Conservation (phyloP, 2,329 filamentous ascomycete genomes). For the Botryotinia globosa region DNA sequence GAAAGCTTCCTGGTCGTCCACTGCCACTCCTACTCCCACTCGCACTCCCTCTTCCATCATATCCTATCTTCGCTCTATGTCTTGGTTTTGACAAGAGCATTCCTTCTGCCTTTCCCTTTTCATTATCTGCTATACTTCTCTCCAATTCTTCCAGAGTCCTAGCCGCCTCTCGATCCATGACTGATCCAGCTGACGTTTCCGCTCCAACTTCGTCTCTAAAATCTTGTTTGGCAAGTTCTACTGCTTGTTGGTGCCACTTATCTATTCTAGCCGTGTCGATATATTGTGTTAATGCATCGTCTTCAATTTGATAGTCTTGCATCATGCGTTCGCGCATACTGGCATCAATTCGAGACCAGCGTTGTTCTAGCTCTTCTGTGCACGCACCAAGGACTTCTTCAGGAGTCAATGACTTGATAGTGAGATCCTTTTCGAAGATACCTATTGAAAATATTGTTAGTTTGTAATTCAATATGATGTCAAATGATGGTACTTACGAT, state of each 20-base stretch:
- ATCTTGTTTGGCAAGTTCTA: constrained; percentile 41
- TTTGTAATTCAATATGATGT: constrained; percentile 34
- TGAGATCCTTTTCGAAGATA: constrained; percentile 42
- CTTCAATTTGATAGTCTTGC: constrained; percentile 71
- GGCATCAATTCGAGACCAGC: constrained; percentile 58
- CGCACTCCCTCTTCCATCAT: constrained; percentile 27
- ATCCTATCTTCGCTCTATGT: constrained; percentile 26
- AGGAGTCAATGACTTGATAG: constrained; percentile 49
- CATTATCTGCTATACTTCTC: constrained; percentile 32
- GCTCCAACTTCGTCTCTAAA: constrained; percentile 39
- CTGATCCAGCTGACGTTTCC: constrained; percentile 31
- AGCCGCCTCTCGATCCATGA: constrained; percentile 27
- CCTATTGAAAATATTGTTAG: constrained; percentile 32
- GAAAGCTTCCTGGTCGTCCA: constrained; percentile 21
- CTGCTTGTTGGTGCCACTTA: constrained; percentile 58
- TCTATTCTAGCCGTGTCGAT: constrained; percentile 67
- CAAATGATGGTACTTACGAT: constrained; percentile 48
- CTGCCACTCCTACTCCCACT: constrained; percentile 22
- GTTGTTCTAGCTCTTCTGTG: constrained; percentile 58
- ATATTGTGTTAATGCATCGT: constrained; percentile 60
- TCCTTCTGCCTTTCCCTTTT: constrained; percentile 32
- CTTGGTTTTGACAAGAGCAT: constrained; percentile 30
- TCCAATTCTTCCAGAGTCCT: constrained; percentile 33
- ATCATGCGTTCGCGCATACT: constrained; percentile 65
- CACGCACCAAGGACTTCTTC: constrained; percentile 58